These are phyloP conservation scores for Trichoderma parareesei DNA, from an alignment of 495 filamentous ascomycete species.

Conservation along the genomic window DNA sequence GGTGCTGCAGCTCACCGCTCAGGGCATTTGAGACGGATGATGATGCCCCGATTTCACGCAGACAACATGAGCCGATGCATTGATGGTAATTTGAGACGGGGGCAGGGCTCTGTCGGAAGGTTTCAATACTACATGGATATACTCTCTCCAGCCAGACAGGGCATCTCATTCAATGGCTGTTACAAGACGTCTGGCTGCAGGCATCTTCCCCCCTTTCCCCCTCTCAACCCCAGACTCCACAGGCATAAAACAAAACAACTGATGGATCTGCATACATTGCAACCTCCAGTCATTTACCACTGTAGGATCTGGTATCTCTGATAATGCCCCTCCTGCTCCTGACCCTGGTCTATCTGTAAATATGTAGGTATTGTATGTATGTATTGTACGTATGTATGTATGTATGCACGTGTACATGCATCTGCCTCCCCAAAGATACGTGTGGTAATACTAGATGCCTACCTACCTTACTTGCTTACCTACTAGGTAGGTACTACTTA, in stretches of 20 bases:
- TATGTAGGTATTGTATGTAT: not conserved
- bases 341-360: not conserved
- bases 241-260: too few relatives aligned
- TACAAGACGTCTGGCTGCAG: not conserved
- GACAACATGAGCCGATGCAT: not conserved
- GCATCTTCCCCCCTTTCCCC: not conserved
- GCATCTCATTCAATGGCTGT: not conserved
- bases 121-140: too few relatives aligned
- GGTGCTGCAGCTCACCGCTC: not conserved
- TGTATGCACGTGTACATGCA: not conserved
- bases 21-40: not conserved
- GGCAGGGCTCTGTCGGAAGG: too few relatives aligned
- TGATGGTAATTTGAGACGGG: not conserved
- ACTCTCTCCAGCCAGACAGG: too few relatives aligned
- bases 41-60: not conserved
- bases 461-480: too few relatives aligned
- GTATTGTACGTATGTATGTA: not conserved
- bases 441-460: too few relatives aligned
- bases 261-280: too few relatives aligned
- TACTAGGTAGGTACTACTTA: too few relatives aligned
- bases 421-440: too few relatives aligned
- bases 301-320: too few relatives aligned
- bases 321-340: not conserved
- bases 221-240: not conserved
- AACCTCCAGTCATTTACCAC: too few relatives aligned